A percentile compares a stretch with the other conserved stretches of the same genome.
Evolutionary conservation across 257 asterid species (phyloP).

Genomic region (Fraxinus pennsylvanica): DNA sequence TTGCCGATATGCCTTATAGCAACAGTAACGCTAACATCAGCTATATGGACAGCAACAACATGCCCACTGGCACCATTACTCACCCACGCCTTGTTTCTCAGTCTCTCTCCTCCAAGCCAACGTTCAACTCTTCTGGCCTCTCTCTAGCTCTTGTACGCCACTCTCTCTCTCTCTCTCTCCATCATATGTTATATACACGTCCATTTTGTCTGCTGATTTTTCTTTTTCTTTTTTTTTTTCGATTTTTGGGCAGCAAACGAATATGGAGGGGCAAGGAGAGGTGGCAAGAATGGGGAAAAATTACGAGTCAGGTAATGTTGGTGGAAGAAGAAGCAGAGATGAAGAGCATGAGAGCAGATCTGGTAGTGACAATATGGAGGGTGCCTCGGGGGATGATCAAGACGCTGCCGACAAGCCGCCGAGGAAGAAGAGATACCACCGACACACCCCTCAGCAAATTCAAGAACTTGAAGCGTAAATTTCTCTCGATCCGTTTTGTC

Average conservation of each 20-base stretch:
- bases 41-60: conserved; percentile 24
- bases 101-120: conserved; percentile 53
- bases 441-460: conserved; percentile 98
- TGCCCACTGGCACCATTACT: conserved; percentile 56
- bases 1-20: conserved; percentile 50
- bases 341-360: conserved; percentile 97
- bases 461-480: conserved; percentile 89
- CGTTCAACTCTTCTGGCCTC: conserved; percentile 85
- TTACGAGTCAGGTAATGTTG: conserved; percentile 44
- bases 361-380: conserved; percentile 91
- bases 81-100: conserved; percentile 57
- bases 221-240: neutral
- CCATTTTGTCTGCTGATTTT: neutral
- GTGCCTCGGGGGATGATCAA: conserved; percentile 86
- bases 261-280: conserved; percentile 79
- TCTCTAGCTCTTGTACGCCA: conserved; percentile 80
- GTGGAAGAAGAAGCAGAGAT: conserved; percentile 69
- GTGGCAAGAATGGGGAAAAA: conserved; percentile 50
- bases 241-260: conserved; percentile 52
- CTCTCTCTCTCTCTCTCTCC: conserved; percentile 1
- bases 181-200: neutral
- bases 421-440: conserved; percentile 87
- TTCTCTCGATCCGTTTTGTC: neutral
- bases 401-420: conserved; percentile 80
- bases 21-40: conserved; percentile 25